Evolutionary conservation across 2,329 filamentous ascomycete genomes (phyloP).

Genomic region (Pleurostoma richardsiae): DNA sequence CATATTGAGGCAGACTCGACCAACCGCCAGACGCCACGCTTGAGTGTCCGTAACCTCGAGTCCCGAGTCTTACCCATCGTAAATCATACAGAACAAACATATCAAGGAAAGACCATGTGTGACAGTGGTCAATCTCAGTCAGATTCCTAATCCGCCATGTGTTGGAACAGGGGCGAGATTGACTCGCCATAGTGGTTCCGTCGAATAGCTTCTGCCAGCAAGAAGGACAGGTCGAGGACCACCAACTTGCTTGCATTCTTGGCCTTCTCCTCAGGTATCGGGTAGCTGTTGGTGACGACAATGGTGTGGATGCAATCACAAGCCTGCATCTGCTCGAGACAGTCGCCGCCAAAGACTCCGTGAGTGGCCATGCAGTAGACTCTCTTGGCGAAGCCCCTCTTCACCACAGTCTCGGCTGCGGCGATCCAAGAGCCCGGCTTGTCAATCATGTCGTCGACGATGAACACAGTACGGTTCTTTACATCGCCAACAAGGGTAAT

Average conservation of each 20-base stretch:
- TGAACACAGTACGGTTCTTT: slow-evolving; percentile 79
- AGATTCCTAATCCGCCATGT: slow-evolving; percentile 47
- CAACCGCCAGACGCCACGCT: neutral
- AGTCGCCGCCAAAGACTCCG: slow-evolving; percentile 86
- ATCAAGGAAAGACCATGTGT: neutral
- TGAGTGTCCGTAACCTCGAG: neutral
- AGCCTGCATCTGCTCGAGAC: slow-evolving; percentile 80
- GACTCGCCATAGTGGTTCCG: slow-evolving; percentile 95
- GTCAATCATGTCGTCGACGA: slow-evolving; percentile 99
- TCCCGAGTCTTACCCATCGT: neutral
- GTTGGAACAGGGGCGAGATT: slow-evolving; percentile 65
- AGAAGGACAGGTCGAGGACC: slow-evolving; percentile 80
- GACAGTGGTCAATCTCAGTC: neutral
- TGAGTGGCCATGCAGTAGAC: slow-evolving; percentile 98
- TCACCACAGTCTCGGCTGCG: slow-evolving; percentile 92
- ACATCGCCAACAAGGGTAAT: slow-evolving; percentile 98
- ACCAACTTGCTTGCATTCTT: slow-evolving; percentile 76
- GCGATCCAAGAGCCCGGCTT: slow-evolving; percentile 96
- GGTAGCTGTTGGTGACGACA: slow-evolving; percentile 95
- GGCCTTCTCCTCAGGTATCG: slow-evolving; percentile 71
- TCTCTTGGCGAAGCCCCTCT: slow-evolving; percentile 83
- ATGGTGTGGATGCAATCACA: slow-evolving; percentile 94
- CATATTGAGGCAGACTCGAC: neutral
- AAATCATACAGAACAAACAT: neutral
- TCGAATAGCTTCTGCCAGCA: slow-evolving; percentile 88